Conservation (phyloP, 2,329 filamentous ascomycete species). For the Ophiostoma montium region DNA sequence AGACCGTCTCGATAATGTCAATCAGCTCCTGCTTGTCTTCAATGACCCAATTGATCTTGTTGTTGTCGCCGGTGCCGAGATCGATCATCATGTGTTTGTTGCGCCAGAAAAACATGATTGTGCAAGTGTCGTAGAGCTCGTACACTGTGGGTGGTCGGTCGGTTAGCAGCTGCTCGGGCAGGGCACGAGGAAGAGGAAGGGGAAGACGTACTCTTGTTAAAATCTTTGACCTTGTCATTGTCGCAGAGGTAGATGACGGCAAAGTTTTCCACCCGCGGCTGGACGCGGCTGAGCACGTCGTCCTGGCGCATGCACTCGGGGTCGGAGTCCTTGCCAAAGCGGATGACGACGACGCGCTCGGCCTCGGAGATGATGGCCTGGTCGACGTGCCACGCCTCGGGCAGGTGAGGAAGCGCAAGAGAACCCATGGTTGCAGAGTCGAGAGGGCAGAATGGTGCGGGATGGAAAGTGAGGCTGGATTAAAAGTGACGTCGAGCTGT, state of each 20-base stretch:
- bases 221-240: conserved; percentile 77
- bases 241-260: conserved; percentile 90
- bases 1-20: conserved; percentile 96
- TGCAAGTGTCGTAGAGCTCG: conserved; percentile 58
- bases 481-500: neutral
- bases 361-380: conserved; percentile 84
- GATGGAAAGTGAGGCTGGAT: neutral
- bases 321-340: conserved; percentile 80
- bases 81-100: conserved; percentile 99
- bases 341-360: conserved; percentile 83
- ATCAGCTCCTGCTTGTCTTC: conserved; percentile 98
- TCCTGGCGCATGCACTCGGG: conserved; percentile 65
- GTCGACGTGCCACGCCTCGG: conserved; percentile 72
- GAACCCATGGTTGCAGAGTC: conserved; percentile 2
- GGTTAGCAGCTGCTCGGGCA: conserved; percentile 37
- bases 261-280: conserved; percentile 87
- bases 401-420: neutral
- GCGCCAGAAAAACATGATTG: conserved; percentile 76
- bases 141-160: too few species aligned
- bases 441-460: too few species aligned
- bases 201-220: conserved; percentile 45
- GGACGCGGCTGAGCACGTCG: conserved; percentile 88
- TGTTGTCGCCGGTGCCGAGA: conserved; percentile 97
- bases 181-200: conserved; percentile 20
- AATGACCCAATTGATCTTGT: conserved; percentile 35